Conservation (phyloP, 2,329 filamentous ascomycete genomes). For the Tolypocladium inflatum region DNA sequence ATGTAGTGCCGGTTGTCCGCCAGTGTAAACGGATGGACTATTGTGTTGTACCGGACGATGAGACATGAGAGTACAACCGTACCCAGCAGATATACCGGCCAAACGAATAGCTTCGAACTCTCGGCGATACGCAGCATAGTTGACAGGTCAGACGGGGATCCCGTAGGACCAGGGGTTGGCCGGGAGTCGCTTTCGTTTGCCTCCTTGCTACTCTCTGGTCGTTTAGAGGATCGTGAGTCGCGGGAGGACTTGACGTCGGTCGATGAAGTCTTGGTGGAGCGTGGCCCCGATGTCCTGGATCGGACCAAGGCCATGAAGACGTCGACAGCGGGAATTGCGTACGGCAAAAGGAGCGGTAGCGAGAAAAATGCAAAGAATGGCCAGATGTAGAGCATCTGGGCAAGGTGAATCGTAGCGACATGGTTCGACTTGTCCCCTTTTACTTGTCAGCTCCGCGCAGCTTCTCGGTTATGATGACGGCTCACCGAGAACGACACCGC, state of each 20-base stretch:
- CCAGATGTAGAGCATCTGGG: constrained; percentile 95
- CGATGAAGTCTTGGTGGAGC: not conserved
- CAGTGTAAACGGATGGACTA: constrained; percentile 89
- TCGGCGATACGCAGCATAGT: not conserved
- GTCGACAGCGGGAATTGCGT: constrained; percentile 26
- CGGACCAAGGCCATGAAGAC: not conserved
- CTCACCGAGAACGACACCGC: constrained; percentile 79
- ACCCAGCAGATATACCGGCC: constrained; percentile 22
- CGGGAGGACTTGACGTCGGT: not conserved
- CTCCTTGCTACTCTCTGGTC: not conserved
- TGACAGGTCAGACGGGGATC: not conserved
- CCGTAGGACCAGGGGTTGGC: not conserved
- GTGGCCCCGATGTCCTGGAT: too few species aligned
- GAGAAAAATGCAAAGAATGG: constrained; percentile 87
- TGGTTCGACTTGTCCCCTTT: constrained; percentile 91
- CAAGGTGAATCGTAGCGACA: constrained; percentile 74
- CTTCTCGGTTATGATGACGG: not conserved
- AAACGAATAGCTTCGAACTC: constrained; percentile 21
- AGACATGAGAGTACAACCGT: constrained; percentile 27
- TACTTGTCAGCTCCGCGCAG: not conserved
- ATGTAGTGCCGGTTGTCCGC: constrained; percentile 96
- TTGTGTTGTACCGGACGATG: constrained; percentile 73
- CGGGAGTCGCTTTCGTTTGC: not conserved
- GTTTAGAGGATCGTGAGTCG: not conserved
- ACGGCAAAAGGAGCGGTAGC: constrained; percentile 59